These are phyloP conservation scores for Microstroma glucosiphilum DNA, from an alignment of 1,284 basidiomycete species.

Conservation along the genomic window DNA sequence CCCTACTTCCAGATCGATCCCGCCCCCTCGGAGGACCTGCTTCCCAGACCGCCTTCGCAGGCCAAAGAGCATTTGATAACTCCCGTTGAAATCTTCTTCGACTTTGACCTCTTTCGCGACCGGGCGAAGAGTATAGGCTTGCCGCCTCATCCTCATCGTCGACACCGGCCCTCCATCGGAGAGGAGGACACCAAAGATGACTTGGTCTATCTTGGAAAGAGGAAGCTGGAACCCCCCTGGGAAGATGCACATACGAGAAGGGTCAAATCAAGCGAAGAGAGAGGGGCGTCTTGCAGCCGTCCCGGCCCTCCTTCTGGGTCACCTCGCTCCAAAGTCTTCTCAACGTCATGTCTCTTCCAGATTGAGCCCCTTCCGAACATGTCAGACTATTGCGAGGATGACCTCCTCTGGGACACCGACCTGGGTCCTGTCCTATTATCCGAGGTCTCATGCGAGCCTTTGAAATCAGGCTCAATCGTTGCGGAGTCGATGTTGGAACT, in stretches of 20 bases:
- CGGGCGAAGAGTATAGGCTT: background rate
- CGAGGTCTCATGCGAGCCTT: background rate
- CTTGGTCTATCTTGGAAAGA: background rate
- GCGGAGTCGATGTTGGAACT: background rate
- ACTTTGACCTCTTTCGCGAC: background rate
- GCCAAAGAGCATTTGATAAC: background rate
- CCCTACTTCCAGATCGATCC: background rate
- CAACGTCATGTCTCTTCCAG: conserved; percentile 2
- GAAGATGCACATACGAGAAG: background rate
- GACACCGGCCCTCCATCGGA: too few relatives aligned
- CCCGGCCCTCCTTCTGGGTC: too few relatives aligned
- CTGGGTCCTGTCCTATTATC: background rate
- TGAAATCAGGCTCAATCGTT: background rate
- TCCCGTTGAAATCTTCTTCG: background rate
- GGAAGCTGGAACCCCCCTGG: background rate
- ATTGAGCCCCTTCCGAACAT: background rate
- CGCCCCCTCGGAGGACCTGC: background rate
- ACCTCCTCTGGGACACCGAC: background rate
- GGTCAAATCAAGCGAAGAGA: background rate
- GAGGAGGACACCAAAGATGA: too few relatives aligned
- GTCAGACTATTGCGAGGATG: background rate
- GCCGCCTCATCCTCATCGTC: too few relatives aligned
- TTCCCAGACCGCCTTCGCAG: background rate
- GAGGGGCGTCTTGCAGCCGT: background rate
- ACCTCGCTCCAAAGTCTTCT: background rate